phyloP scores from a whole-genome alignment of 768 basidiomycete species.

The Solioccasus polychromus region DNA sequence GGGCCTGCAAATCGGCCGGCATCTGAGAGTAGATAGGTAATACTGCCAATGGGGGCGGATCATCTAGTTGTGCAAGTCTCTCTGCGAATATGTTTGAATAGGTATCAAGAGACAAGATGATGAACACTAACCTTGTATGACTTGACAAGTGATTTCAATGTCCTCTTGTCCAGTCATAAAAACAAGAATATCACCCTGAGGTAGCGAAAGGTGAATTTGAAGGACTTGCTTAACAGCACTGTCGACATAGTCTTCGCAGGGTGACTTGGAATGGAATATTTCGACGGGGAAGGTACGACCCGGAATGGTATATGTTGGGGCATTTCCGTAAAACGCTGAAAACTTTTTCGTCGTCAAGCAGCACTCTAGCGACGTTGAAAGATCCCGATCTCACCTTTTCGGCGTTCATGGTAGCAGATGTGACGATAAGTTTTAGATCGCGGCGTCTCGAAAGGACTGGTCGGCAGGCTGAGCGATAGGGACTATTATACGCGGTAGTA shows the following conservation, averaged over 20 bases:
- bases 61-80: conserved; percentile 87
- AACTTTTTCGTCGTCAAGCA: conserved; percentile 54
- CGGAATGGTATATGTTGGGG: conserved; percentile 91
- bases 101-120: not conserved
- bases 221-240: conserved; percentile 97
- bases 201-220: conserved; percentile 91
- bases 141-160: conserved; percentile 95
- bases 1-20: conserved; percentile 98
- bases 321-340: conserved; percentile 92
- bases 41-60: conserved; percentile 83
- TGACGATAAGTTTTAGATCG: conserved; percentile 95
- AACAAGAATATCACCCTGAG: conserved; percentile 91
- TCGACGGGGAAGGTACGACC: conserved; percentile 98
- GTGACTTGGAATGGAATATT: conserved; percentile 92
- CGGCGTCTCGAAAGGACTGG: conserved; percentile 82
- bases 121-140: conserved; percentile 67
- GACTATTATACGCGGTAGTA: not conserved
- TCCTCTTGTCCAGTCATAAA: conserved; percentile 99
- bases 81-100: conserved; percentile 52
- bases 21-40: conserved; percentile 99
- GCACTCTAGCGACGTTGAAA: not conserved
- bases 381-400: conserved; percentile 67
- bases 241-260: conserved; percentile 99
- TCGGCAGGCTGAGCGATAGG: conserved; percentile 3
- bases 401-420: conserved; percentile 99